Base-by-base conservation (phyloP, 306 rosid genomes). In the Citrullus amarus region DNA sequence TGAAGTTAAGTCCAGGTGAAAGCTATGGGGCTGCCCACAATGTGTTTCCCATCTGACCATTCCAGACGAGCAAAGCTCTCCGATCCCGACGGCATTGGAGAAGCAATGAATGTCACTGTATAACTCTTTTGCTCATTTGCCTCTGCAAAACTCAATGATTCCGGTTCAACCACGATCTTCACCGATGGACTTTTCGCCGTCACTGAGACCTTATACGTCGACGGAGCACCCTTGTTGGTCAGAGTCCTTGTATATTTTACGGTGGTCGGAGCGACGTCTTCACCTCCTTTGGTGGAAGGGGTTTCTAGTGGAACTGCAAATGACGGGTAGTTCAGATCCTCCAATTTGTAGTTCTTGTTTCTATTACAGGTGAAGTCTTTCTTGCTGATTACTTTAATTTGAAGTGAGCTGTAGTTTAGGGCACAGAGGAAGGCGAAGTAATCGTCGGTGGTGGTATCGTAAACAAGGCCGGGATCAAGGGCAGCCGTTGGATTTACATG, bases 11-110 rank as follows among this genome's bases (percentile, higher is more conserved):
- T 80, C 99, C 99, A 95, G 83, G 82, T 88, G 83, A 92, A 86
- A 59, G 98, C 97, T 79, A 95, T 82, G 3, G 96, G 93, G 83
- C 92, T 91, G 1, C 90, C 88, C 17, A 95, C 93, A 14, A 46
- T 71, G 79, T 88, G 99, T 80, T 88, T 91, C 82, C 97, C 98
- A 78, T 91, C 98, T 0, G 96, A 88, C 97, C 97, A 95, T 82
- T 85, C 91, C 83, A 95, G 81, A 72, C 85, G 87, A 79, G 89
- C 92, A 62, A 86, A 95, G 87, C 84, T 80, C 54, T 70, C 78
- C 30, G 97, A 83, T 20, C 92, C 97, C 41, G 89, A 87, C 46
- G 93, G 90, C 90, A 17, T 41, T 60, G 93, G 80, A 51, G 74
- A 43, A 54, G 92, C 78, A 4, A 81, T 80, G 81, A 95, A 92